These are phyloP conservation scores for Podospora pseudopauciseta DNA, from an alignment of 495 filamentous ascomycete species.

Conservation along the genomic window DNA sequence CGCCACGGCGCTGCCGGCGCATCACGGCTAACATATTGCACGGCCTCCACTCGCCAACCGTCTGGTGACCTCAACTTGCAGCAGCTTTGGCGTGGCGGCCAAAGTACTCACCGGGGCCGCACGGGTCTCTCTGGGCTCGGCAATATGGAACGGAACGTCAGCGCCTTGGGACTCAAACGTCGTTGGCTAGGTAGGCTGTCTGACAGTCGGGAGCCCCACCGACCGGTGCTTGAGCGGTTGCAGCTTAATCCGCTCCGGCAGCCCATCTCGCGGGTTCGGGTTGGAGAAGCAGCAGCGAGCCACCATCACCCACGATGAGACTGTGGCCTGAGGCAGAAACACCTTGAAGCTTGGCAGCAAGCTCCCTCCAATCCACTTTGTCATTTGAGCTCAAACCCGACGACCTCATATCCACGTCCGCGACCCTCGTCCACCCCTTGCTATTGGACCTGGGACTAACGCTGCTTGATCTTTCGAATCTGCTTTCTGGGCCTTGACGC, in stretches of 20 bases:
- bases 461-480: neutral
- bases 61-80: constrained; percentile 31
- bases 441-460: neutral
- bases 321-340: constrained; percentile 22
- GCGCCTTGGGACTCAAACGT: neutral
- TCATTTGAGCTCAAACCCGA: constrained; percentile 23
- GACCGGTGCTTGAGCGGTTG: neutral
- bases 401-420: constrained; percentile 15
- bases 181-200: neutral
- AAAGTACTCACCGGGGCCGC: constrained; percentile 17
- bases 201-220: neutral
- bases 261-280: neutral
- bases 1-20: constrained; percentile 20
- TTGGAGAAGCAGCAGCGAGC: neutral
- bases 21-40: constrained; percentile 4
- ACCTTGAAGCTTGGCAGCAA: constrained; percentile 2
- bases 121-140: constrained; percentile 13
- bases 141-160: constrained; percentile 18
- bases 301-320: neutral
- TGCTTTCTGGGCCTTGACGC: neutral
- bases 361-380: constrained; percentile 20
- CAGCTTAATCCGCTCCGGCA: constrained; percentile 9
- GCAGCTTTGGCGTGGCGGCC: constrained; percentile 18
- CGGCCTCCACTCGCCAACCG: constrained; percentile 12
- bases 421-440: constrained; percentile 11